Percentiles rank a stretch among this genome's conserved stretches.
Conservation (phyloP, 306 rosid genomes). For the Dryas drummondii region DNA sequence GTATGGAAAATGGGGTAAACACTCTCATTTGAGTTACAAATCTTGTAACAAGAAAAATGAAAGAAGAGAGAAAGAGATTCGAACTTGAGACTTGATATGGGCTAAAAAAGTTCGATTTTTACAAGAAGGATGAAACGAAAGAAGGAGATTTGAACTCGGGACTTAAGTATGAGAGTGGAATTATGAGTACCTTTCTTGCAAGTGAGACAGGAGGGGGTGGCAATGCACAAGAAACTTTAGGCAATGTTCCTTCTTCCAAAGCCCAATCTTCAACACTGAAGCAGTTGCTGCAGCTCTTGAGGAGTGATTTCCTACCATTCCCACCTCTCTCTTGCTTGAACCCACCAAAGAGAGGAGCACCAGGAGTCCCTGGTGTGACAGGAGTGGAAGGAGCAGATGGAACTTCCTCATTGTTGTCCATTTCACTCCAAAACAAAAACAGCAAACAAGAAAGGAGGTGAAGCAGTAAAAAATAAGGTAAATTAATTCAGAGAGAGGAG, state of each 20-base stretch:
- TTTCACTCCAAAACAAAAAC: constrained; percentile 9
- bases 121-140: no score
- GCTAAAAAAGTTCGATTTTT: no score
- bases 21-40: no score
- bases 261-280: constrained; percentile 57
- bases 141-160: background rate
- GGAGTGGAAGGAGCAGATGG: constrained; percentile 64
- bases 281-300: constrained; percentile 57
- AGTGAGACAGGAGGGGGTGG: constrained; percentile 68
- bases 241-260: constrained; percentile 66
- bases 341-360: constrained; percentile 72
- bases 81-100: no score
- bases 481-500: background rate
- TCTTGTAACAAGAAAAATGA: no score
- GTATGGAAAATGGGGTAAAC: background rate
- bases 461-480: background rate
- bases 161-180: background rate
- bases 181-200: constrained; percentile 58
- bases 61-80: background rate
- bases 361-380: constrained; percentile 79
- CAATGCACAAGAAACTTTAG: constrained; percentile 57
- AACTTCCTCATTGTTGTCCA: constrained; percentile 51
- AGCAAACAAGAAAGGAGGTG: background rate
- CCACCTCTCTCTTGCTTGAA: constrained; percentile 45
- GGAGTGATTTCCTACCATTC: constrained; percentile 52